phyloP scores from a whole-genome alignment of 2,329 filamentous ascomycete species.

The Aspergillaceae sp. region DNA sequence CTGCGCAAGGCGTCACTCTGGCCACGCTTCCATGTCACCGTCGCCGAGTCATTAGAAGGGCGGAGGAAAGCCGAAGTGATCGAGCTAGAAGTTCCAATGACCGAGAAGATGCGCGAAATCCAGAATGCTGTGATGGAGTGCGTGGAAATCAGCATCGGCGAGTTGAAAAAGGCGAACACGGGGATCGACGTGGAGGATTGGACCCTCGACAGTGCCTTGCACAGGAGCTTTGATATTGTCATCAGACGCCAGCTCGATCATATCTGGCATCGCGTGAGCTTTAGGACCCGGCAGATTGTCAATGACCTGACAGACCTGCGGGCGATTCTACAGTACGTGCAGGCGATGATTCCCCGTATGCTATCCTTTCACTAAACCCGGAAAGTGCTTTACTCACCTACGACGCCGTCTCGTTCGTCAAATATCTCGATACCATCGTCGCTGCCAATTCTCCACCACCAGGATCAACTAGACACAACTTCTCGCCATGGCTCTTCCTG shows the following conservation, averaged over 20 bases:
- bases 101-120: conserved; percentile 82
- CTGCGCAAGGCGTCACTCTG: conserved; percentile 80
- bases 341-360: background rate
- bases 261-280: conserved; percentile 94
- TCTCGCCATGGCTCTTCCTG: conserved; percentile 92
- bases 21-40: conserved; percentile 85
- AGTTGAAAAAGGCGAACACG: conserved; percentile 82
- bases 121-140: conserved; percentile 94
- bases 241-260: conserved; percentile 86
- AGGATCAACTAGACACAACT: conserved; percentile 76
- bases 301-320: conserved; percentile 77
- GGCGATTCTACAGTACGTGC: conserved; percentile 62
- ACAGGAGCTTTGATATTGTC: conserved; percentile 84
- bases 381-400: conserved; percentile 62
- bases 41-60: conserved; percentile 82
- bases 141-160: conserved; percentile 86
- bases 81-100: conserved; percentile 94
- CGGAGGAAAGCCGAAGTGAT: conserved; percentile 93
- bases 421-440: conserved; percentile 88
- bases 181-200: conserved; percentile 94
- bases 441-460: conserved; percentile 82
- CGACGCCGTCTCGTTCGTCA: conserved; percentile 83
- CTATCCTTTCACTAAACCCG: conserved; percentile 7
- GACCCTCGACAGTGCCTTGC: conserved; percentile 86
- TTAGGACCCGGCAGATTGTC: conserved; percentile 90